Evolutionary conservation across 2,329 filamentous ascomycete species (phyloP).

Genomic region (Ascomycota sp.): DNA sequence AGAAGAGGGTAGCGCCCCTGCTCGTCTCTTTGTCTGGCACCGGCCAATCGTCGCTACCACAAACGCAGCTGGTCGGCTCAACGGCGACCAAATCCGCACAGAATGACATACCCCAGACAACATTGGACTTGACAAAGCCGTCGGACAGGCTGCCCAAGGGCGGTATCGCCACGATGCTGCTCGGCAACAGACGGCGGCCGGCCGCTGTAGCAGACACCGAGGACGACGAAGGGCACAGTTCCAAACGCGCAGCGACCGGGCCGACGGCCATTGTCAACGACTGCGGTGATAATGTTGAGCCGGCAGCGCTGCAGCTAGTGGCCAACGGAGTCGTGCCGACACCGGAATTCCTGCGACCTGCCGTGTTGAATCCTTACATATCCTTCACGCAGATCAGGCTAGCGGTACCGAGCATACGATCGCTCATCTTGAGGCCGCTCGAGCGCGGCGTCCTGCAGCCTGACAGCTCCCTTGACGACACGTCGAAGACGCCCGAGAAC

Average conservation of each 20-base stretch:
- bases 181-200: slow-evolving; percentile 83
- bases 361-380: slow-evolving; percentile 63
- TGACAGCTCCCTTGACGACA: slow-evolving; percentile 33
- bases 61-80: slow-evolving; percentile 67
- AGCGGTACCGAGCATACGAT: slow-evolving; percentile 68
- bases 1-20: slow-evolving; percentile 81
- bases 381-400: slow-evolving; percentile 64
- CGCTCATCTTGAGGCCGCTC: slow-evolving; percentile 59
- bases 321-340: slow-evolving; percentile 40
- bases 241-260: slow-evolving; percentile 36
- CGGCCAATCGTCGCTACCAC: slow-evolving; percentile 68
- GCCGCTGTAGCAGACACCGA: slow-evolving; percentile 44
- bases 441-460: slow-evolving; percentile 39
- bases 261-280: slow-evolving; percentile 56
- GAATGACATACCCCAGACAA: slow-evolving; percentile 54
- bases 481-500: slow-evolving; percentile 41
- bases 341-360: slow-evolving; percentile 70
- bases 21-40: slow-evolving; percentile 76
- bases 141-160: slow-evolving; percentile 84
- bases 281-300: slow-evolving; percentile 54
- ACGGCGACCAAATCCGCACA: slow-evolving; percentile 38
- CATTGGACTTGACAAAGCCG: slow-evolving; percentile 77
- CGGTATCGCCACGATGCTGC: slow-evolving; percentile 60
- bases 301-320: slow-evolving; percentile 40
- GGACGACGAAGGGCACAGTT: slow-evolving; percentile 39